Base-by-base conservation (phyloP, 352 stramenopile genomes). In the Phytopythium helicoides region DNA sequence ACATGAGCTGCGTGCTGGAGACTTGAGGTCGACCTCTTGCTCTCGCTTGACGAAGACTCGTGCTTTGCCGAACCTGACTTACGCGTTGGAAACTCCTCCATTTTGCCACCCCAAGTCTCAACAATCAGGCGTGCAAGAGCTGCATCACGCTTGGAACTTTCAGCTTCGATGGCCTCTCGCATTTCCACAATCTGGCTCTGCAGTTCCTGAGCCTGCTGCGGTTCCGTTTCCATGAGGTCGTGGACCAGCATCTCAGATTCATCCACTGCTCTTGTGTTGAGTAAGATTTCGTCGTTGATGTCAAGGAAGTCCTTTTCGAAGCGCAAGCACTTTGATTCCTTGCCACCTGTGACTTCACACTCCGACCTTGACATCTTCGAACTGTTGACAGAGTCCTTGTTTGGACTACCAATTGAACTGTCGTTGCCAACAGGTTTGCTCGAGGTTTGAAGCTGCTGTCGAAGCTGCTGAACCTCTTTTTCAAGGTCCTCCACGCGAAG, bases 181-280 rank as follows among this genome's bases (percentile, higher is more conserved):
- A 86, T 44, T 33, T 76, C 69, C 33, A 71, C 48, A 25, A 78
- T 59, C 51, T 76, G 66, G 1, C 48, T 64, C 37, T 70, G 73
- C 39, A 75, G 68, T 19, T 69, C 52, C 7, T 56, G 48, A 1
- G 52, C 62, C 11, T 52, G 47, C 2, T 47, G 11, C 19, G 66
- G 57, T 35, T 72, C 65, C n/a, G 58, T 60, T 2, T 68, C 42
- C 18, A 67, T 50, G 14, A 44, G 62, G 39, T 48, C 28, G 21
- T 64, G 54, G 18, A 76, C 50, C 37, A 62, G 56, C 52, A 23
- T 31, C 14, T 68, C 33, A 59, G 52, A 55, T 38, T 68, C 56
- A 34, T 66, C 60, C 33, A 81, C 46, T 0, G 58, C 64, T 18
- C 47, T 64, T 53, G 82, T 64, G 51, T 83, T 80, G 33, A 76